Base-by-base conservation (phyloP, 129 eudicot genomes). In the Helianthus tuberosus region DNA sequence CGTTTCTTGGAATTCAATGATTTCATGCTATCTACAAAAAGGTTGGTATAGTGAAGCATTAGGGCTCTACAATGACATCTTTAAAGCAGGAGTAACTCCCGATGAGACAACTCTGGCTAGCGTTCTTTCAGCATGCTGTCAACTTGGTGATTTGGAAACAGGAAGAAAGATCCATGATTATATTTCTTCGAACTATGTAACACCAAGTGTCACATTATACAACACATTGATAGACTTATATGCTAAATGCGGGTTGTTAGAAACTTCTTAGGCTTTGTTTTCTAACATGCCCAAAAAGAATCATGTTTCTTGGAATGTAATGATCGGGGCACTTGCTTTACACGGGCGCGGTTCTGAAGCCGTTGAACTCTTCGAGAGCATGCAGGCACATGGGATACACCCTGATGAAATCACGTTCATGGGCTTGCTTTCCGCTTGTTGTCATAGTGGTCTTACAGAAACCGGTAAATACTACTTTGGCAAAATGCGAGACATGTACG, bases 1-100 rank as follows among this genome's bases (percentile, higher is more conserved):
- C 36, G 84, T 83, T 78, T 83, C 84, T 74, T 83, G 84, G 84
- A 83, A 82, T 49, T 72, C 80, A 8, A 73, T 82, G 83, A 73
- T 80, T 74, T 75, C 84, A 36, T 80, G 84, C 55, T 80, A 80
- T 62, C 5, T 80, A 16, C 80, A 80, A 74, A 64, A 61, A 49
- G 73, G 80, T 13, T 64, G 39, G 61, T 61, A 61, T 75, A 62
- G 39, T 53, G 72, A 81, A 75, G 84, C 66, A 52, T 60, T 81
- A 16, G 63, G 76, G 41, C 73, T 81, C 1, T 81, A 69, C 25
- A 29, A 25, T 35, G 77, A 81, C 27, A 53, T 70, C 38, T 69
- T 65, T 11, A 14, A 75, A n/a, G 69, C 54, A 27, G 84, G 81
- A 64, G 25, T 81, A 27, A 57, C 73, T 63, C 84, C 84, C 7